Evolutionary conservation across 1,284 basidiomycete genomes (phyloP).

Genomic region (Stereum hirsutum): DNA sequence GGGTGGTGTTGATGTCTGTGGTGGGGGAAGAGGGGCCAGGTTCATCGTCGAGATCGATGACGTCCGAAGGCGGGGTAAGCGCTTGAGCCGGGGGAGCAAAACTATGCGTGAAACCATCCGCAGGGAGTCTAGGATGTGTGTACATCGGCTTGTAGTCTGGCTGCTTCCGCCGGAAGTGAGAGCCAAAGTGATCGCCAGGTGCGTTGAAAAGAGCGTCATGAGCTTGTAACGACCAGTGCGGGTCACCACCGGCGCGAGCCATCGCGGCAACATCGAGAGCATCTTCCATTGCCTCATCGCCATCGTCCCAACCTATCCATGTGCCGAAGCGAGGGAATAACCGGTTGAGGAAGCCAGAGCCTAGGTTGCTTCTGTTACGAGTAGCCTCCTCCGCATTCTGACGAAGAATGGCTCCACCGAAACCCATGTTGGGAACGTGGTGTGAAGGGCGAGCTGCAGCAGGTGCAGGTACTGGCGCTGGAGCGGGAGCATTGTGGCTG

Average conservation of each 20-base stretch:
- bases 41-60: conserved; percentile 19
- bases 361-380: no score
- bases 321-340: conserved; percentile 7
- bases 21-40: conserved; percentile 10
- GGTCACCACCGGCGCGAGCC: conserved; percentile 16
- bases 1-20: conserved; percentile 20
- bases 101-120: conserved; percentile 55
- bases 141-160: conserved; percentile 46
- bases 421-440: conserved; percentile 47
- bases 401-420: conserved; percentile 57
- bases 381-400: conserved; percentile 16
- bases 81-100: conserved; percentile 35
- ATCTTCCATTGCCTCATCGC: conserved; percentile 1
- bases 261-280: conserved; percentile 14
- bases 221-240: conserved; percentile 13
- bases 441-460: conserved; percentile 35
- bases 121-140: conserved; percentile 48
- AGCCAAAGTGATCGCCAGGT: conserved; percentile 11
- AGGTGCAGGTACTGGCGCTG: conserved; percentile 11
- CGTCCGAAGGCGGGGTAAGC: conserved; percentile 10
- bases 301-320: background rate
- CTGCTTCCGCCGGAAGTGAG: conserved; percentile 13
- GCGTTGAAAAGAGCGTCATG: conserved; percentile 12
- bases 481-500: conserved; percentile 10
- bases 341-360: no score